Base-by-base conservation (phyloP, 306 rosid species). In the Pueraria montana region DNA sequence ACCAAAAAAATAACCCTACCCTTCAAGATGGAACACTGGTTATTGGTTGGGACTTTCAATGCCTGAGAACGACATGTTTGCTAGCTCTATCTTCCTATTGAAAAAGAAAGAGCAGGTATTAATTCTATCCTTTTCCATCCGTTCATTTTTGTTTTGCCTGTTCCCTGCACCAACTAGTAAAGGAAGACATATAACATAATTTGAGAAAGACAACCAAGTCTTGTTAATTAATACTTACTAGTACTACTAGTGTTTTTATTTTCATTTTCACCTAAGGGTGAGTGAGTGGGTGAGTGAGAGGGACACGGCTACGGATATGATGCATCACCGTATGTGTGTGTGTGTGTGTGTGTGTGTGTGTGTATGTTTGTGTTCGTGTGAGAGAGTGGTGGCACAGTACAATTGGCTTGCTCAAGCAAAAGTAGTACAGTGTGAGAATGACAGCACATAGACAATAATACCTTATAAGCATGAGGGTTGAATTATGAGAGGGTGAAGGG, bases 391-490 rank as follows among this genome's bases (percentile, higher is more conserved):
- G 2, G 42, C 45, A 46, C 52, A 26, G 75, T 68, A 53, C 74
- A 66, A 72, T 8, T 86, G 82, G 84, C 45, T 66, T 69, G 61
- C 38, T 61, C n/a, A 38, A 73, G 65, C 40, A 70, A 81, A 81
- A 89, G 87, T 11, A 78, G 80, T 69, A 80, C 80, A 74, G 83
- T 38, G 76, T 88, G 91, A 91, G 92, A 89, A 87, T 82, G 94
- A 91, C 92, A 91, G 88, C 87, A 88, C 88, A 86, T 82, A 50
- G 86, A 78, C 85, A 70, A 79, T 56, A 79, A 84, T 78, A 87
- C 86, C 80, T 84, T 74, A 40, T 49, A 58, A 72, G 76, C 78
- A 84, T 38, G 72, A 86, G 87, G 82, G 38, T 67, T 84, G 81
- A 82, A 78, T 78, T 50, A 77, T 74, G 84, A 79, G 84, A 21